phyloP scores from a whole-genome alignment of 495 filamentous ascomycete genomes.

The Daldinia bambusicola region DNA sequence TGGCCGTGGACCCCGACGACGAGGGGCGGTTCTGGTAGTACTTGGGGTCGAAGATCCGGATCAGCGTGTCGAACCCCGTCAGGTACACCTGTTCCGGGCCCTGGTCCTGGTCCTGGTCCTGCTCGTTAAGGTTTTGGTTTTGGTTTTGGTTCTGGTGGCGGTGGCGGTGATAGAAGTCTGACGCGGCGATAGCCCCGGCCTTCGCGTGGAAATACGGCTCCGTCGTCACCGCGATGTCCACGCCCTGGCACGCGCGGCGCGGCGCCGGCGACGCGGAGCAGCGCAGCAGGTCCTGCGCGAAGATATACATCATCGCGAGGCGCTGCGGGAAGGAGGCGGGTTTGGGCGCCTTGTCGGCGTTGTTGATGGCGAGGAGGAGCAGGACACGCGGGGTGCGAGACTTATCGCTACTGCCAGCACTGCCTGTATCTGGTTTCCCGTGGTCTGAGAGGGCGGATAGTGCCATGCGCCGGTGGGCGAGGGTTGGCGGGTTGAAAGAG shows the following conservation, averaged over 20 bases:
- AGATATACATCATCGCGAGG: constrained; percentile 85
- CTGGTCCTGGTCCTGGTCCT: no score
- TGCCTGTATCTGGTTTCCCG: constrained; percentile 12
- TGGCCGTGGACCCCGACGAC: constrained; percentile 48
- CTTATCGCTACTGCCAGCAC: not conserved
- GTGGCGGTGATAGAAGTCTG: constrained; percentile 58
- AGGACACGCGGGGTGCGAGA: constrained; percentile 77
- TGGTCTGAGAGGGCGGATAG: constrained; percentile 69
- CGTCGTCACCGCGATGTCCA: constrained; percentile 86
- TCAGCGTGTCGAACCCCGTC: constrained; percentile 87
- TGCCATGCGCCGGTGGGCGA: constrained; percentile 82
- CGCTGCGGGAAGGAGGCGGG: constrained; percentile 85
- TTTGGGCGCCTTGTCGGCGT: constrained; percentile 91
- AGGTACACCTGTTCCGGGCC: constrained; percentile 75
- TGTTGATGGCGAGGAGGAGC: constrained; percentile 86
- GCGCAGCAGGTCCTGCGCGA: constrained; percentile 60
- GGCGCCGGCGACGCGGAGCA: not conserved
- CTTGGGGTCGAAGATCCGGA: constrained; percentile 81
- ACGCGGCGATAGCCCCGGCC: constrained; percentile 69
- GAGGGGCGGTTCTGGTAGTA: constrained; percentile 74
- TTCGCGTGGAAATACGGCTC: constrained; percentile 90
- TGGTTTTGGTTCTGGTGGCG: constrained; percentile 15
- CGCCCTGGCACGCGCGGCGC: constrained; percentile 28
- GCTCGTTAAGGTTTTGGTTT: no score
- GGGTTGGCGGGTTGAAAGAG: constrained; percentile 93